phyloP scores from a whole-genome alignment of 805 yeast genomes.

The Vanderwaltozyma yarrowii region DNA sequence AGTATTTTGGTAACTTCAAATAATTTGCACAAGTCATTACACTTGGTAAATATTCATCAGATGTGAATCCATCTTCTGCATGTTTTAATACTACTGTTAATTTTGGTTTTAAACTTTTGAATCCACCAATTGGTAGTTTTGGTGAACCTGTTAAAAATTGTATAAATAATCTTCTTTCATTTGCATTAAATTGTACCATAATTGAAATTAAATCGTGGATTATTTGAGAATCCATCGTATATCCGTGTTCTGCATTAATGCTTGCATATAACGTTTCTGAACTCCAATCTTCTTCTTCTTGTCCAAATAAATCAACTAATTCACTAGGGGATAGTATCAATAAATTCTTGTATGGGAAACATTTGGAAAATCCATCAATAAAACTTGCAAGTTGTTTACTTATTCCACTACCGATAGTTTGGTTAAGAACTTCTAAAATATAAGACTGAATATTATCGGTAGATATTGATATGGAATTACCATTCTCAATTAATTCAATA shows the following conservation, averaged over 20 bases:
- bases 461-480: conserved; percentile 41
- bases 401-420: conserved; percentile 55
- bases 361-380: conserved; percentile 69
- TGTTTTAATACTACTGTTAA: conserved; percentile 80
- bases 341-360: conserved; percentile 69
- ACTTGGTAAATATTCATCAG: conserved; percentile 84
- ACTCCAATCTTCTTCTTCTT: conserved; percentile 82
- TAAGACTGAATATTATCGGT: conserved; percentile 48
- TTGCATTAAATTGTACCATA: conserved; percentile 41
- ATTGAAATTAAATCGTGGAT: conserved; percentile 53
- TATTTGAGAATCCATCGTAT: conserved; percentile 54
- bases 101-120: conserved; percentile 68
- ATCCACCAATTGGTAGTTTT: conserved; percentile 87
- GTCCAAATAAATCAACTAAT: conserved; percentile 61
- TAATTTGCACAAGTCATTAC: conserved; percentile 99
- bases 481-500: conserved; percentile 47
- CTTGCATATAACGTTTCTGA: conserved; percentile 45
- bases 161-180: conserved; percentile 60
- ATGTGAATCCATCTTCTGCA: conserved; percentile 54
- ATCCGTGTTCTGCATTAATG: conserved; percentile 86
- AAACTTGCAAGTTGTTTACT: conserved; percentile 55
- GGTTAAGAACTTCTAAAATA: conserved; percentile 45
- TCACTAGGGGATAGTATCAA: conserved; percentile 67
- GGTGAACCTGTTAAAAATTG: conserved; percentile 93
- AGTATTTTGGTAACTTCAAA: conserved; percentile 77